Conservation (phyloP, 140 eudicot species). For the Oenanthe javanica region DNA sequence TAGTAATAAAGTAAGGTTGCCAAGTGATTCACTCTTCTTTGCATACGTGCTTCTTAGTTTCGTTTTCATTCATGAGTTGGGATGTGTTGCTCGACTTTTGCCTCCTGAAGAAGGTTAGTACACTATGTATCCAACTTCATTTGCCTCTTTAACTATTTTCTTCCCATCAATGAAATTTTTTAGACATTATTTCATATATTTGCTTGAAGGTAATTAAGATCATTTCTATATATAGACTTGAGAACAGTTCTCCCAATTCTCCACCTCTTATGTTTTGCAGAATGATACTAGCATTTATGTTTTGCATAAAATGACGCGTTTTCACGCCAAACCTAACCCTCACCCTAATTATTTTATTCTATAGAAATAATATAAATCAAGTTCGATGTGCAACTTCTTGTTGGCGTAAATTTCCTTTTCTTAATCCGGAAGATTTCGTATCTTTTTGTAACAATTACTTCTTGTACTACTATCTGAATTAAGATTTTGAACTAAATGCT, state of each 20-base stretch:
- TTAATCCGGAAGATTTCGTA: not conserved
- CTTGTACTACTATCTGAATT: not conserved
- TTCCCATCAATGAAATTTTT: not conserved
- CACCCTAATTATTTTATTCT: no score
- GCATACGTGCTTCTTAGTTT: not conserved
- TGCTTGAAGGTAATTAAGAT: no score
- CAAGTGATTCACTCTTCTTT: not conserved
- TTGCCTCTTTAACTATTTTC: not conserved
- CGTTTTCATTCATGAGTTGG: not conserved
- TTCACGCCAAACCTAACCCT: no score
- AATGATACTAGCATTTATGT: no score
- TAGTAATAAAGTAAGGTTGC: not conserved
- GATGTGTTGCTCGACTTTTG: not conserved
- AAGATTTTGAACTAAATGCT: not conserved
- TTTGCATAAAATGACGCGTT: no score
- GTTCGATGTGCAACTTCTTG: not conserved
- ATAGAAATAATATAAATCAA: not conserved
- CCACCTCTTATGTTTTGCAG: no score
- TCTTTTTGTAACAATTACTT: not conserved
- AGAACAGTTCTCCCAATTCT: no score
- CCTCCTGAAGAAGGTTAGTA: conserved; percentile 2
- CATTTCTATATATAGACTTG: no score
- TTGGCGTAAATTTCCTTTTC: not conserved
- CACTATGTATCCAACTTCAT: not conserved
- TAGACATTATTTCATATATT: not conserved